Conservation (phyloP, 768 basidiomycete genomes). For the Amanita subjunquillea region DNA sequence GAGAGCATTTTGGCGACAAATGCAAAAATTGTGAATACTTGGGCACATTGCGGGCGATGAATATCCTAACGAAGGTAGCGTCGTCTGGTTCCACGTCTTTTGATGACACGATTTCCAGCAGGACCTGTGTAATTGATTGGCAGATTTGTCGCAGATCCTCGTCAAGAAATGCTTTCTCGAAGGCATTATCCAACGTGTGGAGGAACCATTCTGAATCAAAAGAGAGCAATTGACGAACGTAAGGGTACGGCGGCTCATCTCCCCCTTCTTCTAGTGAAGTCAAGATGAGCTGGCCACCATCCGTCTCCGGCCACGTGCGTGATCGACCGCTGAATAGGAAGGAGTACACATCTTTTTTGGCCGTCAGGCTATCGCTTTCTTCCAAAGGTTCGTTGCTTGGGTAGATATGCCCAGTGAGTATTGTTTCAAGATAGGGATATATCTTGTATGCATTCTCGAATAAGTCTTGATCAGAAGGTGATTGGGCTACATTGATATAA, state of each 20-base stretch:
- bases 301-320: conserved; percentile 57
- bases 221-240: conserved; percentile 69
- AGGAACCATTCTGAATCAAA: conserved; percentile 94
- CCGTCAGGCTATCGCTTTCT: conserved; percentile 51
- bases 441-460: conserved; percentile 75
- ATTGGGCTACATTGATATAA: conserved; percentile 11
- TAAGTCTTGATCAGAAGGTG: conserved; percentile 19
- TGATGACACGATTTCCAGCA: conserved; percentile 67
- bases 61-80: conserved; percentile 84
- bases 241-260: conserved; percentile 81
- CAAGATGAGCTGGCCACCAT: conserved; percentile 62
- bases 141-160: conserved; percentile 56
- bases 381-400: conserved; percentile 72
- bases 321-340: conserved; percentile 84
- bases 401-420: conserved; percentile 76
- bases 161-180: conserved; percentile 89
- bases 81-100: conserved; percentile 48
- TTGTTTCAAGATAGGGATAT: conserved; percentile 77
- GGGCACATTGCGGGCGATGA: conserved; percentile 91
- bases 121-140: conserved; percentile 76
- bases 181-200: conserved; percentile 88
- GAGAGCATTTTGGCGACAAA: conserved; percentile 52
- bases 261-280: conserved; percentile 69
- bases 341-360: conserved; percentile 64
- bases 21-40: conserved; percentile 88